These are phyloP conservation scores for Geotrichum klebahnii DNA, from an alignment of 1,139 yeast genomes.

Conservation along the genomic window DNA sequence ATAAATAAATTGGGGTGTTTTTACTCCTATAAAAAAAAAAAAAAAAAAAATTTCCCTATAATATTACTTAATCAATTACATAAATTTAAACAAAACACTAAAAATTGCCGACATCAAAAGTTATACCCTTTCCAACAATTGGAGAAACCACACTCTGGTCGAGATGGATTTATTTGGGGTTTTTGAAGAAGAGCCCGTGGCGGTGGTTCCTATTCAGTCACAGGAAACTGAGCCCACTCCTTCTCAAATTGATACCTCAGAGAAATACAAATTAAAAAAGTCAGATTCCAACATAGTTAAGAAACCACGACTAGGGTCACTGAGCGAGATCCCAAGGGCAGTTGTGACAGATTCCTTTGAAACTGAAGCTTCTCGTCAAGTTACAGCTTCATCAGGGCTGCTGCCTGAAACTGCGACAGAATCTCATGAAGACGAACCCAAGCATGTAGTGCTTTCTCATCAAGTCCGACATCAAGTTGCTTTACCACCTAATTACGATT, in stretches of 20 bases:
- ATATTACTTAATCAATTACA: background rate
- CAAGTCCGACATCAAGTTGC: constrained; percentile 98
- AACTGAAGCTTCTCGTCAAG: constrained; percentile 86
- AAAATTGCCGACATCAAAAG: background rate
- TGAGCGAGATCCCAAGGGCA: constrained; percentile 41
- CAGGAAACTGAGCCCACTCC: background rate
- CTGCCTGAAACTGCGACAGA: constrained; percentile 41
- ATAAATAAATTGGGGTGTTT: background rate
- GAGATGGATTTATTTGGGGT: constrained; percentile 21
- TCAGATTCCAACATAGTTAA: background rate
- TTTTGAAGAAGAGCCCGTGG: constrained; percentile 20
- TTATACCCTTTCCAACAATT: background rate
- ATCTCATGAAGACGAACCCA: constrained; percentile 23
- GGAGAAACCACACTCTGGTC: constrained; percentile 1
- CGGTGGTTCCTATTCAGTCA: constrained; percentile 11
- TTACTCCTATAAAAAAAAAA: background rate
- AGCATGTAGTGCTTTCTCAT: constrained; percentile 70
- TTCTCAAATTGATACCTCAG: background rate
- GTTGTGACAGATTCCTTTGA: constrained; percentile 86
- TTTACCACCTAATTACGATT: constrained; percentile 84
- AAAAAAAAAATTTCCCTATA: background rate
- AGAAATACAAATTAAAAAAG: background rate
- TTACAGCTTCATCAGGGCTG: constrained; percentile 72
- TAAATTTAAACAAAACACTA: too few relatives aligned
- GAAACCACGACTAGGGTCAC: constrained; percentile 8